Base-by-base conservation (phyloP, 768 basidiomycete genomes). In the Strobilomyces confusus region DNA sequence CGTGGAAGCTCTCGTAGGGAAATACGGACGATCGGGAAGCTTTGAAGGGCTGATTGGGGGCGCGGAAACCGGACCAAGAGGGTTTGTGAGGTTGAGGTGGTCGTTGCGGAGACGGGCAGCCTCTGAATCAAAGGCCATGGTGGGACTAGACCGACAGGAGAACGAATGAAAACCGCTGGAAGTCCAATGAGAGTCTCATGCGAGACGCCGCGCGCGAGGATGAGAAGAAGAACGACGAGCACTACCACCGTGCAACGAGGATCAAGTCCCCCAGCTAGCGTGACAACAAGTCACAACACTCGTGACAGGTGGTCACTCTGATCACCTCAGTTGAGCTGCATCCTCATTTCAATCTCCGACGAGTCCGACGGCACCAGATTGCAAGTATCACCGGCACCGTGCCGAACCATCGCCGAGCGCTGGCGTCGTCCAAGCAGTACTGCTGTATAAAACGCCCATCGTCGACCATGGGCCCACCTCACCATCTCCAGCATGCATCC, bases 1-100 rank as follows among this genome's bases (percentile, higher is more conserved):
- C 13, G 87, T 89, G 51, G 86, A 84, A 6, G 87, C 80, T 73
- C 86, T 80, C 36, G 77, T 80, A 48, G 85, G 85, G 42, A 79
- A 63, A 62, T 74, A 62, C 29, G 81, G 75, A 40, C 84, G 81
- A 60, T 82, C 82, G 55, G 77, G 70, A 19, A 75, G 60, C 30
- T 76, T 73, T 46, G 73, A 49, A 46, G 75, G 54, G 51, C 60
- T 70, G 9, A 65, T 46, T 17, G 75, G 68, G 25, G 75, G 70
- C 9, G 73, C 67, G 54, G 74, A 72, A 56, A 69, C 61, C 44
- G 74, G 71, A 51, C 51, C 53, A 40, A 51, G 49, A 4, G 54
- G 50, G 29, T 26, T 52, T 22, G 49, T 30, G 38, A 26, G 32
- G 22, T 38, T 41, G 46, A 58, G 49, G 12, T 57, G 53, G 52